Conservation (phyloP, 1,139 yeast species). For the Meyerozyma elateridarum region DNA sequence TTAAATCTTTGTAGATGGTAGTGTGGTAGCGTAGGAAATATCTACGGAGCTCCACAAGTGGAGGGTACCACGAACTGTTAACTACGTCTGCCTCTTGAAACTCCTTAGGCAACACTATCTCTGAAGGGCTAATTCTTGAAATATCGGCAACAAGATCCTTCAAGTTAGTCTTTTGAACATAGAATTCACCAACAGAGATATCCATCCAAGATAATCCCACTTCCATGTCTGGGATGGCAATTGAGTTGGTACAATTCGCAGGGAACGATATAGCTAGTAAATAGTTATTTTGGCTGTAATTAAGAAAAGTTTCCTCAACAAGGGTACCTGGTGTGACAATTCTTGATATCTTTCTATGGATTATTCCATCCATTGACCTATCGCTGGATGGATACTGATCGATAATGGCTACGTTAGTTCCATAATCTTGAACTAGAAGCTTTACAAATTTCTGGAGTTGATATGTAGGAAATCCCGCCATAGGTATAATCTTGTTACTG, state of each 20-base stretch:
- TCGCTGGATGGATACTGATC: conserved; percentile 52
- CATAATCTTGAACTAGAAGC: conserved; percentile 63
- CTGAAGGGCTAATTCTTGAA: conserved; percentile 64
- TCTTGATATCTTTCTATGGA: conserved; percentile 69
- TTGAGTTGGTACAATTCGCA: conserved; percentile 32
- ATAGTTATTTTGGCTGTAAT: conserved; percentile 67
- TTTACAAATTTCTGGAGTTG: conserved; percentile 72
- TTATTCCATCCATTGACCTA: conserved; percentile 26
- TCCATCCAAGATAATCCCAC: conserved; percentile 89
- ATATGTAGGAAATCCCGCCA: conserved; percentile 86
- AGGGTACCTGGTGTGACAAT: conserved; percentile 92
- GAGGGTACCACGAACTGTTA: conserved; percentile 52
- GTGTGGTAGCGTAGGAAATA: conserved; percentile 57
- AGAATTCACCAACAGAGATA: conserved; percentile 75
- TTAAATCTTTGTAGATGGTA: conserved; percentile 27
- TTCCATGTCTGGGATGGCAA: conserved; percentile 43
- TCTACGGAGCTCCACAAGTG: conserved; percentile 54
- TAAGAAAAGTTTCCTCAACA: conserved; percentile 79
- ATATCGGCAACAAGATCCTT: conserved; percentile 55
- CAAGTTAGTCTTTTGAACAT: conserved; percentile 57
- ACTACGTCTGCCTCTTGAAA: conserved; percentile 28
- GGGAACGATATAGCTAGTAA: conserved; percentile 64
- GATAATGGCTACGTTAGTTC: conserved; percentile 71
- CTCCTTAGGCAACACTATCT: conserved; percentile 47
- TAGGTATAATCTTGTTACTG: conserved; percentile 52